Evolutionary conservation across 768 basidiomycete species (phyloP), one percentile per base, ranked within the genome.

Genomic region (Hypsizygus marmoreus): DNA sequence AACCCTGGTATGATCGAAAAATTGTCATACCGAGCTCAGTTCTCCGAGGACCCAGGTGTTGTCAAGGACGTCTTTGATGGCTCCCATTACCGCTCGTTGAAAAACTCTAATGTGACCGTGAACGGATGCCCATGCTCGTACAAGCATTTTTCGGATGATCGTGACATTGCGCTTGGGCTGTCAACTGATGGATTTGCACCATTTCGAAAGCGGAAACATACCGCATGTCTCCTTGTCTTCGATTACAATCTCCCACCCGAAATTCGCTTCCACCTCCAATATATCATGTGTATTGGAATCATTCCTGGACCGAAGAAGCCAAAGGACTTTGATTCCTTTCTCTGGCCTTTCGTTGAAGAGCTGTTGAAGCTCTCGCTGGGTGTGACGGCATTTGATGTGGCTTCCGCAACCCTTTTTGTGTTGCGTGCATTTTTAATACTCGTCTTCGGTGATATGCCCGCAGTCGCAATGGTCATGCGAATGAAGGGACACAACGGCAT

Each of bases 301-400:
- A 71, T 77, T 33, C 73, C 72, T 3, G 68, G 75, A 0, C 75
- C 71, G 0, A 59, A 63, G 8, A 64, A 67, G 33, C 68, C 73
- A 0, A 53, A 62, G 7, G 66, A 73, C 43, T 17, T 65, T 0
- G 63, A 65, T 28, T 76, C 72, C 0, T 77, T 74, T 37, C 50
- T 70, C 0, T 61, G 51, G 34, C 74, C 71, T 1, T 42, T 72
- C 8, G 49, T 70, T 2, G 41, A 71, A n/a, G 71, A 75, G 37
- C 48, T 62, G 8, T 36, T 63, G 0, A 29, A 55, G 11, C 60
- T 75, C 0, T 58, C 60, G 1, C 13, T 44, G n/a, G 73, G 74
- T 3, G 56, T 74, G 2, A 13, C 4, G 4, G 63, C 69, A 2
- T 71, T 59, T 42, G 61, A 74, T 56, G 55, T 53, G 0, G 19